Conservation (phyloP, 805 yeast species). For the Pichia thaimueangensis region DNA sequence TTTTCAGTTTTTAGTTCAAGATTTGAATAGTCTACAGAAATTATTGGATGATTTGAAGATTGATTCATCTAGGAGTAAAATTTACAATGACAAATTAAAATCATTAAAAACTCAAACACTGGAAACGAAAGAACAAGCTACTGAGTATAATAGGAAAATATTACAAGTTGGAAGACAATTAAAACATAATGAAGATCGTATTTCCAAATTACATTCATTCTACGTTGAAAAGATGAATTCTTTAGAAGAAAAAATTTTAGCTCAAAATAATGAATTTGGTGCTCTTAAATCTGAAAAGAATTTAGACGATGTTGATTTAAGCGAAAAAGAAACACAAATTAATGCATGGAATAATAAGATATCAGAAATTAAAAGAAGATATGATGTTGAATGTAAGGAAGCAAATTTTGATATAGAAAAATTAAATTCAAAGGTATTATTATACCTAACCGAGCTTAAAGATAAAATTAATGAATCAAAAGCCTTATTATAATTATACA, state of each 20-base stretch:
- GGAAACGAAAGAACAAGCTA: slow-evolving; percentile 35
- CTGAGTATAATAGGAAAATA: slow-evolving; percentile 37
- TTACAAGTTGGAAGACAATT: slow-evolving; percentile 47
- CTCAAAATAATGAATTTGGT: slow-evolving; percentile 40
- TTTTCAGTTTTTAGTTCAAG: slow-evolving; percentile 45
- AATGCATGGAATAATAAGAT: slow-evolving; percentile 32
- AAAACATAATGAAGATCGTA: slow-evolving; percentile 41
- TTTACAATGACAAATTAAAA: slow-evolving; percentile 20
- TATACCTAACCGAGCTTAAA: slow-evolving; percentile 47
- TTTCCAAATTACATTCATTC: slow-evolving; percentile 37
- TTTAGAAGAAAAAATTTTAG: slow-evolving; percentile 36
- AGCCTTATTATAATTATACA: slow-evolving; percentile 1
- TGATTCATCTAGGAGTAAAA: slow-evolving; percentile 39
- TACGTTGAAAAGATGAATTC: slow-evolving; percentile 39
- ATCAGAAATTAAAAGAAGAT: slow-evolving; percentile 34
- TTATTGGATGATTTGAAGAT: slow-evolving; percentile 45
- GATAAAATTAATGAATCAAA: slow-evolving; percentile 24
- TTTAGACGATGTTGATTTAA: slow-evolving; percentile 42
- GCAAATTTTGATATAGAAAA: slow-evolving; percentile 48
- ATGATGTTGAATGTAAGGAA: slow-evolving; percentile 46
- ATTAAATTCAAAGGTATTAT: slow-evolving; percentile 47
- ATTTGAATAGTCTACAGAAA: slow-evolving; percentile 35
- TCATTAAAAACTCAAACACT: slow-evolving; percentile 31
- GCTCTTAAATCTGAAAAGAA: slow-evolving; percentile 43
- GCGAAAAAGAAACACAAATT: slow-evolving; percentile 42